Evolutionary conservation across 352 stramenopile genomes (phyloP).

Genomic region (Globisporangium nagaii): DNA sequence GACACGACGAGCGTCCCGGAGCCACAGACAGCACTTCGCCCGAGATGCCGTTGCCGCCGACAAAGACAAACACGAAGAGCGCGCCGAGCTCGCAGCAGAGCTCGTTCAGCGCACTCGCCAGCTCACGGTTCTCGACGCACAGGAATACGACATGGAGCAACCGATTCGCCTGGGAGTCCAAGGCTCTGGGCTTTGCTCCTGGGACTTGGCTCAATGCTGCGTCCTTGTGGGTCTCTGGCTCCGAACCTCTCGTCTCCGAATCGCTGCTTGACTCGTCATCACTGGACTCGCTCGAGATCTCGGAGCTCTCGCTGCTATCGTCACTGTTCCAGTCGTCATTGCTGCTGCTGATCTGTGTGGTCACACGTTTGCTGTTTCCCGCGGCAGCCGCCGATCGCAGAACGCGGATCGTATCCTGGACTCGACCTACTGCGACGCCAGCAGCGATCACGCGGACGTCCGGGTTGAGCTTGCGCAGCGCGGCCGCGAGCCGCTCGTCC

Average conservation of each 20-base stretch:
- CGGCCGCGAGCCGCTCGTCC: conserved; percentile 19
- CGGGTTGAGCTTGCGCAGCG: conserved; percentile 23
- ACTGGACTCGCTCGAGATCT: background rate
- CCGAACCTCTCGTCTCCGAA: background rate
- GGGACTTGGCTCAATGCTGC: no score
- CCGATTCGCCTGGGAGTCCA: background rate
- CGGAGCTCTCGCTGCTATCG: background rate
- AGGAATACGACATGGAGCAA: conserved; percentile 26
- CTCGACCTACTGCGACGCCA: conserved; percentile 8
- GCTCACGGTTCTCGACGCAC: conserved; percentile 14
- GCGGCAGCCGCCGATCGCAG: conserved; percentile 7
- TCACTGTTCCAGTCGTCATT: background rate
- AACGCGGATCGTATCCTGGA: conserved; percentile 5
- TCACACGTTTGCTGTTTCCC: no score
- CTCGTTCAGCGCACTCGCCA: conserved; percentile 38
- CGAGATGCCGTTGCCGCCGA: conserved; percentile 29
- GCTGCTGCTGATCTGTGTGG: background rate
- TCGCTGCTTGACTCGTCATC: no score
- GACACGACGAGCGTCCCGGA: conserved; percentile 30
- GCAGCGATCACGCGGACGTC: conserved; percentile 20
- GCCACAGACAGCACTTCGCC: conserved; percentile 30
- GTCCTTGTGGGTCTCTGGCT: background rate
- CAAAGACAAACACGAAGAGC: conserved; percentile 25
- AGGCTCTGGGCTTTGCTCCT: background rate
- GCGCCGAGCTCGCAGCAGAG: conserved; percentile 30